Conservation (phyloP, 768 basidiomycete genomes). For the Termitomyces sp. region DNA sequence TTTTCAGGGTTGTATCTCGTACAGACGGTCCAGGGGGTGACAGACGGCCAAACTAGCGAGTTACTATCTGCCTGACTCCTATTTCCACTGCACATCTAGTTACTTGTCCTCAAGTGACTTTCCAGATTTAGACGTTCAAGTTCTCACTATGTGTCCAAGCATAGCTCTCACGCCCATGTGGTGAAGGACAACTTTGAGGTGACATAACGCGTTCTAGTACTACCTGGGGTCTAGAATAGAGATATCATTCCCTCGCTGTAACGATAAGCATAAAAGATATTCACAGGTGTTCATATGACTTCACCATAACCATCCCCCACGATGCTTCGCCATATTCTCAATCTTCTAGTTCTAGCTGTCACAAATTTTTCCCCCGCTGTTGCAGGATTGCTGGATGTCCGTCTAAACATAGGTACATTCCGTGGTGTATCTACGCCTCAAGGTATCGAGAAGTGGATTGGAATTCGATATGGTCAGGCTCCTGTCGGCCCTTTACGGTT, state of each 20-base stretch:
- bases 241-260: neutral
- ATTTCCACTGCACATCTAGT: neutral
- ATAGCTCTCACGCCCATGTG: neutral
- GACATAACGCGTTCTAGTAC: neutral
- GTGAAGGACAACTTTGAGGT: neutral
- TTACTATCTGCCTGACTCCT: neutral
- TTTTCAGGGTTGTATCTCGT: neutral
- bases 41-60: neutral
- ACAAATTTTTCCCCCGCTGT: neutral
- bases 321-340: neutral
- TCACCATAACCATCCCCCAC: neutral
- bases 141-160: neutral
- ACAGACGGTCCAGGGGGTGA: neutral
- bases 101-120: neutral
- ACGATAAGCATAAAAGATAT: neutral
- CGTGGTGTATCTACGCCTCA: slow-evolving; percentile 36
- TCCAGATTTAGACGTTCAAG: neutral
- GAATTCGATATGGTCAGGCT: slow-evolving; percentile 53
- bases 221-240: neutral
- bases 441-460: slow-evolving; percentile 52
- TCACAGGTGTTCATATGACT: neutral
- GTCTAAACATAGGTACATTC: slow-evolving; percentile 38
- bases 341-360: neutral
- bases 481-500: slow-evolving; percentile 53
- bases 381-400: slow-evolving; percentile 27